Percentiles rank a stretch among this genome's conserved stretches.
These are phyloP conservation scores for Acanthamoeba sp. DNA, from an alignment of 208 protist genomes.

Conservation along the genomic window DNA sequence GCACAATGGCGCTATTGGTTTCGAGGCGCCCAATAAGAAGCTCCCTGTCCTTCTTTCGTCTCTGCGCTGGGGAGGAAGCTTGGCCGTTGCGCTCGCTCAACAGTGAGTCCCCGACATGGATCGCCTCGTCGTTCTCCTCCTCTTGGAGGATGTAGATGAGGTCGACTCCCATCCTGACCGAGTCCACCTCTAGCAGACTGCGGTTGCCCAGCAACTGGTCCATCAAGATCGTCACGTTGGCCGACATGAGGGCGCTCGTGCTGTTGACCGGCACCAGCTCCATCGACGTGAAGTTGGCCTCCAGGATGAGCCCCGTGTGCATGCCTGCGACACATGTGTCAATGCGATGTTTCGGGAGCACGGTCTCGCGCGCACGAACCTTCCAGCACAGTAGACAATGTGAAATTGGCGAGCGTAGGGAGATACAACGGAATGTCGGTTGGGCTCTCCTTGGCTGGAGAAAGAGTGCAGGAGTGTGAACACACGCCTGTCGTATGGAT, in stretches of 20 bases:
- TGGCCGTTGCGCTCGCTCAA: too few species aligned
- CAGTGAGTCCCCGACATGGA: too few species aligned
- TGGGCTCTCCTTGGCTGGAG: not conserved
- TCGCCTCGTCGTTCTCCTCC: not conserved
- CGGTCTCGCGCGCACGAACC: not conserved
- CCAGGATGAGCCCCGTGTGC: not conserved
- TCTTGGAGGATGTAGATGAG: not conserved
- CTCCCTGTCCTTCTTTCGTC: not conserved
- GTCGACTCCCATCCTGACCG: not conserved
- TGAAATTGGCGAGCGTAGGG: conserved; percentile 1
- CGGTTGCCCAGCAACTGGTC: not conserved
- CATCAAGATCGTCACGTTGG: not conserved
- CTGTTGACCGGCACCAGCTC: conserved; percentile 8
- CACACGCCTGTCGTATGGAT: not conserved
- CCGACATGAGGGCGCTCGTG: not conserved
- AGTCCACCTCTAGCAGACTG: not conserved
- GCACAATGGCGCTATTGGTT: not conserved
- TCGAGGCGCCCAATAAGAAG: not conserved
- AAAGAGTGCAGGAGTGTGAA: too few species aligned
- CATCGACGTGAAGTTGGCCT: not conserved
- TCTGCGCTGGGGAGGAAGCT: too few species aligned
- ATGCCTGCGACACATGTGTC: not conserved
- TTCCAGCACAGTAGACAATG: not conserved
- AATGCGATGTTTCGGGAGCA: not conserved
- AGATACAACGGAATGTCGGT: conserved; percentile 32